phyloP scores from a whole-genome alignment of 768 basidiomycete genomes.

The Phaeolepiota aurea region DNA sequence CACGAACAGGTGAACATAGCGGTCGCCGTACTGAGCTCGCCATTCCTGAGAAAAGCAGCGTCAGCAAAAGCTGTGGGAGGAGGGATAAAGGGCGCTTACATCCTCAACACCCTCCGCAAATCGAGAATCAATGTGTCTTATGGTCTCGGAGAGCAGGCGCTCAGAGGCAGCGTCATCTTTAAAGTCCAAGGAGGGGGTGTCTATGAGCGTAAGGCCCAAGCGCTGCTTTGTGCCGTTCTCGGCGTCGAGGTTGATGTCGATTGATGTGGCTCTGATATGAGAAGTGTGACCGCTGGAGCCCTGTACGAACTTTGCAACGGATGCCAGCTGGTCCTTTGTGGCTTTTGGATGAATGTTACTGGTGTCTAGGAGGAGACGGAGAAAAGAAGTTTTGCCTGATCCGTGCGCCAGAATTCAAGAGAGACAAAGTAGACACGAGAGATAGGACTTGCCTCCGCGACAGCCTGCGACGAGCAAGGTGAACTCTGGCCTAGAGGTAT shows the following conservation, averaged over 20 bases:
- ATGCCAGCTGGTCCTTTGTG: conserved; percentile 68
- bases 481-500: conserved; percentile 30
- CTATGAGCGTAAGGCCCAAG: conserved; percentile 64
- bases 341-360: conserved; percentile 54
- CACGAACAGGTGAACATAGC: conserved; percentile 75
- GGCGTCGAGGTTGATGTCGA: conserved; percentile 64
- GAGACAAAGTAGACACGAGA: conserved; percentile 8
- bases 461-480: conserved; percentile 79
- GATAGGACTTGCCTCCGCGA: conserved; percentile 46
- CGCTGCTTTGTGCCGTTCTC: conserved; percentile 33
- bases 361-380: conserved; percentile 80
- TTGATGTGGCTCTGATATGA: conserved; percentile 58
- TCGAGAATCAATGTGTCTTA: conserved; percentile 63
- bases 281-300: conserved; percentile 66
- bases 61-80: conserved; percentile 12
- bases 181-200: conserved; percentile 78
- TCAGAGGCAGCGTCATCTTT: conserved; percentile 58
- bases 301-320: conserved; percentile 78
- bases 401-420: conserved; percentile 20
- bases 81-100: conserved; percentile 40
- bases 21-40: conserved; percentile 61
- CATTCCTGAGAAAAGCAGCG: conserved; percentile 44
- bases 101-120: conserved; percentile 71
- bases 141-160: conserved; percentile 55
- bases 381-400: conserved; percentile 79